Percentiles rank a stretch among this genome's conserved stretches.
Evolutionary conservation across 2,329 filamentous ascomycete species (phyloP).

Genomic region (Clarireedia monteithiana): DNA sequence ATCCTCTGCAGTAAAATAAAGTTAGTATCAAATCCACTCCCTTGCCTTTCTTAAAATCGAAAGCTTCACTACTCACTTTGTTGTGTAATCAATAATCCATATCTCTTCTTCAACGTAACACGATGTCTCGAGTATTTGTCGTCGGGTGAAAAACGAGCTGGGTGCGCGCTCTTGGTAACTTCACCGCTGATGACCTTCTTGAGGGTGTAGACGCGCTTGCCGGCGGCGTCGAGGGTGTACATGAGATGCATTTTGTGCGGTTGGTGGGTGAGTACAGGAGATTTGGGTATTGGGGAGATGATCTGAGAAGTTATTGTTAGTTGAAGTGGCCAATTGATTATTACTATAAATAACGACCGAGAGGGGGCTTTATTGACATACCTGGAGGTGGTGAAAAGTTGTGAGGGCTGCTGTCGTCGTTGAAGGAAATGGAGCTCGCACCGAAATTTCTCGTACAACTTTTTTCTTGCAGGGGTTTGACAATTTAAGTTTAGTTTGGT

Average conservation of each 20-base stretch:
- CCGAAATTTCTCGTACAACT: no score
- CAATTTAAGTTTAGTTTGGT: no score
- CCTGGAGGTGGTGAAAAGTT: no score
- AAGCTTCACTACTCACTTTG: slow-evolving; percentile 41
- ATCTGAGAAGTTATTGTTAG: background rate
- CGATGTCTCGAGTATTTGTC: slow-evolving; percentile 98
- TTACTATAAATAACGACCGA: no score
- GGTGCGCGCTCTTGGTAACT: slow-evolving; percentile 93
- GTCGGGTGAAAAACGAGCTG: slow-evolving; percentile 92
- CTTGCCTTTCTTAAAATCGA: background rate
- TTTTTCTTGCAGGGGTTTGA: no score
- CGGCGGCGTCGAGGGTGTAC: slow-evolving; percentile 77
- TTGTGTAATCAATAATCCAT: slow-evolving; percentile 80
- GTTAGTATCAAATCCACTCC: slow-evolving; percentile 11
- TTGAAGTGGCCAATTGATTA: no score
- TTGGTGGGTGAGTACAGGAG: background rate
- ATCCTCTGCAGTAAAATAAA: slow-evolving; percentile 29
- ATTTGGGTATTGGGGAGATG: background rate
- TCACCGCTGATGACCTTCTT: slow-evolving; percentile 80
- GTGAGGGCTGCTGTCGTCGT: no score
- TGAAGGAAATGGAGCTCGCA: no score
- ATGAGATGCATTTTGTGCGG: slow-evolving; percentile 55
- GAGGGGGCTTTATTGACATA: no score
- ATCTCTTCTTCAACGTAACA: slow-evolving; percentile 90
- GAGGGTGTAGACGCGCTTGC: slow-evolving; percentile 90